These are phyloP conservation scores for Gossypioides kirkii DNA, from an alignment of 345 rosid species.

Conservation along the genomic window DNA sequence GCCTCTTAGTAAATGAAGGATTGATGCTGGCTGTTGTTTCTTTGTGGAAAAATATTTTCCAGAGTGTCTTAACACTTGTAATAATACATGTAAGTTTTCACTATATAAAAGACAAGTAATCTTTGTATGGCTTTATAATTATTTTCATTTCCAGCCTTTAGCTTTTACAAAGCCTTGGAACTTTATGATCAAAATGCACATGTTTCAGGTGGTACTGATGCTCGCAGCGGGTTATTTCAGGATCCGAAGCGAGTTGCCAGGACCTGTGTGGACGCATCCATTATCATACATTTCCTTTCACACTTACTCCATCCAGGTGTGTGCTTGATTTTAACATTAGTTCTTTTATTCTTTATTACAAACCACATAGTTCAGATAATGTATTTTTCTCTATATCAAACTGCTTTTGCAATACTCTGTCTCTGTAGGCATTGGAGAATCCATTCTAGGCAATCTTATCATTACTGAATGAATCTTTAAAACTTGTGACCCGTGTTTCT, in stretches of 20 bases:
- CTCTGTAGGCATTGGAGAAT: not conserved
- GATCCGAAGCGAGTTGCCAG: slow-evolving; percentile 72
- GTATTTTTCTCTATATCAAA: not conserved
- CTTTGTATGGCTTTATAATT: not conserved
- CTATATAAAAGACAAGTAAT: not conserved
- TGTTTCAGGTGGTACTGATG: slow-evolving; percentile 87
- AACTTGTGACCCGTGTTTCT: slow-evolving; percentile 1
- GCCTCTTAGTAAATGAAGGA: slow-evolving; percentile 91
- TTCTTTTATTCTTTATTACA: not conserved
- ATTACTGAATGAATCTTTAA: slow-evolving; percentile 2
- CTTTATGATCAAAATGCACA: slow-evolving; percentile 7
- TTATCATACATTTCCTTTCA: slow-evolving; percentile 79
- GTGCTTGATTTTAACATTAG: not conserved
- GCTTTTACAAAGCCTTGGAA: not conserved
- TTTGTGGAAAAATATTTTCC: slow-evolving; percentile 69
- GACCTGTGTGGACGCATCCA: slow-evolving; percentile 85
- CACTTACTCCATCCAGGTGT: slow-evolving; percentile 83
- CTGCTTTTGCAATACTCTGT: not conserved
- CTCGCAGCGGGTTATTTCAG: slow-evolving; percentile 94
- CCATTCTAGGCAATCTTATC: not conserved
- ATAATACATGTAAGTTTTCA: slow-evolving; percentile 57
- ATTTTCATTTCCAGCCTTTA: not conserved
- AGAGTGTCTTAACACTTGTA: slow-evolving; percentile 62
- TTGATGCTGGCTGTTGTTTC: slow-evolving; percentile 62
- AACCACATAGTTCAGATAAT: not conserved